Conservation (phyloP, 306 rosid genomes). For the Cucurbita pepo region DNA sequence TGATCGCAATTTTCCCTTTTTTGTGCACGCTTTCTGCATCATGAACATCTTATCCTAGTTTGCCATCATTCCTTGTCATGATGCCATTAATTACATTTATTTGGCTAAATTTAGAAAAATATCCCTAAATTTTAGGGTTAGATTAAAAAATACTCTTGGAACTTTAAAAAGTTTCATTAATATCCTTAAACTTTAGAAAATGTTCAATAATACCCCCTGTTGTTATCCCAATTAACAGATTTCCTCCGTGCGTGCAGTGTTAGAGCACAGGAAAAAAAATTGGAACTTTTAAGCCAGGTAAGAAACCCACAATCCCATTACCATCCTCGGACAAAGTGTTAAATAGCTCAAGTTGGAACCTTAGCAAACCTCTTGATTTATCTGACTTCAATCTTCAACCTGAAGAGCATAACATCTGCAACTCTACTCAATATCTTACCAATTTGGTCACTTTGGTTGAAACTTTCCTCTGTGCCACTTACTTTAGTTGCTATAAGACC, state of each 20-base stretch:
- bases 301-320: too few species aligned
- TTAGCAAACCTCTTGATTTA: slow-evolving; percentile 54
- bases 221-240: too few species aligned
- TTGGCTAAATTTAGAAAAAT: too few species aligned
- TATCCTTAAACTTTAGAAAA: too few species aligned
- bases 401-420: slow-evolving; percentile 53
- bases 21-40: neutral
- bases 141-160: too few species aligned
- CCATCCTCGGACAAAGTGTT: too few species aligned
- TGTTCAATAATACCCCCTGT: too few species aligned
- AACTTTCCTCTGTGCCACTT: slow-evolving; percentile 57
- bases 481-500: slow-evolving; percentile 67
- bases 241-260: too few species aligned
- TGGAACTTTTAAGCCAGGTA: too few species aligned
- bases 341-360: slow-evolving; percentile 26
- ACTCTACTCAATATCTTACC: slow-evolving; percentile 47
- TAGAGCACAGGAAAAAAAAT: too few species aligned
- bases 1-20: neutral
- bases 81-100: neutral
- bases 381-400: slow-evolving; percentile 62
- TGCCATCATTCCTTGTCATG: slow-evolving; percentile 3
- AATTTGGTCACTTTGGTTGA: slow-evolving; percentile 62
- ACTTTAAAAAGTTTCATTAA: too few species aligned
- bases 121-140: too few species aligned
- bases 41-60: neutral